Conservation (phyloP, 2,329 filamentous ascomycete species). For the Colletotrichum sidae region DNA sequence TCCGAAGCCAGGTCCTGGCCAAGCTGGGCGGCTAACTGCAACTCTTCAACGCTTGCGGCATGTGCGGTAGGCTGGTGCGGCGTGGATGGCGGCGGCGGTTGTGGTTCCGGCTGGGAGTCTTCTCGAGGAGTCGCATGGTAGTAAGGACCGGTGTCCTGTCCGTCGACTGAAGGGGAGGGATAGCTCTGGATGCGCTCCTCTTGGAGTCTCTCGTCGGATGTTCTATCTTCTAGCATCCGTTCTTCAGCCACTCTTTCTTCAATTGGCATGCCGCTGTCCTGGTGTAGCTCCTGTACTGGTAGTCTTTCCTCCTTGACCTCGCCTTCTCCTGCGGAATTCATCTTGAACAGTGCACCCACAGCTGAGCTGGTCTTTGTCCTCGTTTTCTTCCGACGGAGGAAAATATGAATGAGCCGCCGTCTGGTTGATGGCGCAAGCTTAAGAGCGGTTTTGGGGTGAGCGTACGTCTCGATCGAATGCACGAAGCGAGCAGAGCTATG, state of each 20-base stretch:
- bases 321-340: slow-evolving; percentile 29
- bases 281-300: slow-evolving; percentile 17
- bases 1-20: slow-evolving; percentile 63
- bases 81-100: slow-evolving; percentile 48
- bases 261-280: not conserved
- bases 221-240: slow-evolving; percentile 25
- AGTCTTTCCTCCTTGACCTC: slow-evolving; percentile 31
- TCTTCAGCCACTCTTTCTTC: slow-evolving; percentile 13
- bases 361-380: not conserved
- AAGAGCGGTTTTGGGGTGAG: too few species aligned
- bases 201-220: slow-evolving; percentile 26
- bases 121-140: slow-evolving; percentile 41
- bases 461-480: not conserved
- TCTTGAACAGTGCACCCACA: not conserved
- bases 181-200: slow-evolving; percentile 32
- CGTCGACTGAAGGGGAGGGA: slow-evolving; percentile 29
- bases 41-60: slow-evolving; percentile 63
- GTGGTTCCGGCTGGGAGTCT: slow-evolving; percentile 38
- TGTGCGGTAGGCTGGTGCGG: slow-evolving; percentile 56
- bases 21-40: slow-evolving; percentile 69
- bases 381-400: too few species aligned
- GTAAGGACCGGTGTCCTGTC: slow-evolving; percentile 27
- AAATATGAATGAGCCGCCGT: too few species aligned
- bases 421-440: too few species aligned
- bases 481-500: not conserved